phyloP scores from a whole-genome alignment of 2,329 filamentous ascomycete genomes.

The Aspergillus pseudoglaucus region DNA sequence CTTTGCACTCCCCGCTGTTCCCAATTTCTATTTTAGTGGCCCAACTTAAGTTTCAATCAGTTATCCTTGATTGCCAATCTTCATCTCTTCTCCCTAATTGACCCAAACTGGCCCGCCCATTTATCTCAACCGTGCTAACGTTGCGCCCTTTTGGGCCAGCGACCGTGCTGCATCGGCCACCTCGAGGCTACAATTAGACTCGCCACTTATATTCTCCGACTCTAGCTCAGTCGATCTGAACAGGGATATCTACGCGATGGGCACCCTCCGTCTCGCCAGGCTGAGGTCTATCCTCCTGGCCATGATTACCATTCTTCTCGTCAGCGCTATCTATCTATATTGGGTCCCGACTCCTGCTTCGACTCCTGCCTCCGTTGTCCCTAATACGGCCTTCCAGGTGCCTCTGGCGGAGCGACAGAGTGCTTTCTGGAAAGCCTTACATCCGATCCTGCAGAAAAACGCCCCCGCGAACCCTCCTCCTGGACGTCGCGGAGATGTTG shows the following conservation, averaged over 20 bases:
- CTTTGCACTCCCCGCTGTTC: no score
- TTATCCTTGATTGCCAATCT: no score
- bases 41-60: no score
- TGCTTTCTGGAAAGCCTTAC: slow-evolving; percentile 32
- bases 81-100: no score
- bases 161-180: no score
- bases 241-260: slow-evolving; percentile 13
- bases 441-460: slow-evolving; percentile 28
- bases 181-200: no score
- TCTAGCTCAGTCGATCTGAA: not conserved
- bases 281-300: slow-evolving; percentile 24
- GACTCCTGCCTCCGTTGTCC: slow-evolving; percentile 24
- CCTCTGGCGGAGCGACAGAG: slow-evolving; percentile 30
- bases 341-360: slow-evolving; percentile 28
- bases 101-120: no score
- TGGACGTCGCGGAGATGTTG: slow-evolving; percentile 16
- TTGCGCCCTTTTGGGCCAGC: no score
- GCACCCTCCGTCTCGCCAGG: slow-evolving; percentile 21
- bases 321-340: slow-evolving; percentile 32
- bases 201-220: no score
- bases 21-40: no score
- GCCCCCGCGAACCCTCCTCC: slow-evolving; percentile 26
- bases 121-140: no score
- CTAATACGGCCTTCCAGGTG: slow-evolving; percentile 28
- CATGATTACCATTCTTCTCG: slow-evolving; percentile 22